Percentiles rank a stretch among this genome's conserved stretches.
phyloP scores from a whole-genome alignment of 208 protist species.

The Wallacemonas sp. region DNA sequence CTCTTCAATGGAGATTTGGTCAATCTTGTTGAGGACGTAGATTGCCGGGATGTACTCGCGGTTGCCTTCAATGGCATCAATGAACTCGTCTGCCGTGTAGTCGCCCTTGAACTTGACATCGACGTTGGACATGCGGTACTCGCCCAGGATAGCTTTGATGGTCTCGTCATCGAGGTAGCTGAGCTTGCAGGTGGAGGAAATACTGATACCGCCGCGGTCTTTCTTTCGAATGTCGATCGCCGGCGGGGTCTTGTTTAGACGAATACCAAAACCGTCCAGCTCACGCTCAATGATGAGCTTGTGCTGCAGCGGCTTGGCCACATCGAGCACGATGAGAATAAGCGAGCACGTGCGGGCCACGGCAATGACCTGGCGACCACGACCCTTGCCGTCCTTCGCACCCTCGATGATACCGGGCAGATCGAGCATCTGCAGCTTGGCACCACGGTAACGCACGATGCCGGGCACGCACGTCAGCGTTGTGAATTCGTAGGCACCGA shows the following conservation, averaged over 20 bases:
- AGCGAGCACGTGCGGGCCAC: constrained; percentile 96
- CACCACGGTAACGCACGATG: constrained; percentile 94
- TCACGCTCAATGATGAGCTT: constrained; percentile 97
- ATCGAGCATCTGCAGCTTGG: constrained; percentile 96
- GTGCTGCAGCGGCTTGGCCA: constrained; percentile 96
- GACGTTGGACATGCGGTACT: constrained; percentile 96
- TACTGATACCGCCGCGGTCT: constrained; percentile 89
- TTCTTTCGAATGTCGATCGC: constrained; percentile 97
- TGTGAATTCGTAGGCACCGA: constrained; percentile 99
- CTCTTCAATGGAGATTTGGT: constrained; percentile 98
- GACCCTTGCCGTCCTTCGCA: constrained; percentile 99
- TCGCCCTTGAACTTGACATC: constrained; percentile 95
- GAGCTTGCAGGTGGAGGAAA: constrained; percentile 86
- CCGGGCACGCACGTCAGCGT: constrained; percentile 98
- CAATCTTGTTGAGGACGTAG: constrained; percentile 99
- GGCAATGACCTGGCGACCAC: constrained; percentile 98
- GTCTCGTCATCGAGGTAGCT: constrained; percentile 91
- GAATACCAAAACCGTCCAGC: constrained; percentile 99
- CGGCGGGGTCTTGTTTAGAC: constrained; percentile 97
- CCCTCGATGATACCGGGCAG: constrained; percentile 99
- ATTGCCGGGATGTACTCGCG: constrained; percentile 96
- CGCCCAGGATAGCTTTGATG: constrained; percentile 91
- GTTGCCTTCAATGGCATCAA: constrained; percentile 98
- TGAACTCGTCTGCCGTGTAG: constrained; percentile 96
- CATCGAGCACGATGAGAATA: constrained; percentile 98